Percentiles rank a stretch among this genome's conserved stretches.
Conservation (phyloP, 2,329 filamentous ascomycete genomes). For the Dothidotthia symphoricarpi region DNA sequence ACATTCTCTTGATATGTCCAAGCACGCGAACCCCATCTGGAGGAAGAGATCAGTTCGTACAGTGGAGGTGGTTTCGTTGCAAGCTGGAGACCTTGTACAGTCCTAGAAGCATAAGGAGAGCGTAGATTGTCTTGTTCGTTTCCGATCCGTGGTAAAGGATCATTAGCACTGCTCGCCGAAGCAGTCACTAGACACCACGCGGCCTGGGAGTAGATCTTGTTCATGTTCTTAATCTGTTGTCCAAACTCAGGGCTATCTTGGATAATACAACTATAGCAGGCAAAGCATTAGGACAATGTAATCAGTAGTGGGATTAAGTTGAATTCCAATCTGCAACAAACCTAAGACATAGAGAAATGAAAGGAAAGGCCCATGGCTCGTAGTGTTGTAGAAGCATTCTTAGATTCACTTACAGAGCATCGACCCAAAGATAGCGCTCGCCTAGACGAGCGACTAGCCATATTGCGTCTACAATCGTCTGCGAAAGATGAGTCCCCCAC, state of each 20-base stretch:
- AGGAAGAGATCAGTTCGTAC: neutral
- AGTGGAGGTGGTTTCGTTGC: neutral
- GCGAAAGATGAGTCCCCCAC: neutral
- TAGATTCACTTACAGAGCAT: neutral
- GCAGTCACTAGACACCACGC: neutral
- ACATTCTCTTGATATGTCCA: neutral
- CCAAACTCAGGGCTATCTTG: neutral
- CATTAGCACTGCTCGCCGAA: neutral
- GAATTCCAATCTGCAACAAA: no score
- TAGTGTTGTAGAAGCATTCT: no score
- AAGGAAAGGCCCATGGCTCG: no score
- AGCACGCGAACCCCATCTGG: neutral
- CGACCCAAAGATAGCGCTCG: slow-evolving; percentile 2
- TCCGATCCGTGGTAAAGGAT: neutral
- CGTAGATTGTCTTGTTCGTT: neutral
- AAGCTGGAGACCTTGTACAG: neutral
- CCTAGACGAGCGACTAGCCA: neutral
- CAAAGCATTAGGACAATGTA: neutral
- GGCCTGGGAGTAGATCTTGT: neutral
- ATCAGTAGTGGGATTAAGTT: no score
- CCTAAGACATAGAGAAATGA: no score
- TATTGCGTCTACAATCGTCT: neutral
- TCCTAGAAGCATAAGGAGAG: no score
- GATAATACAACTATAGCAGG: neutral
- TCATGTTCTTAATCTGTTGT: neutral